Percentiles rank a stretch among this genome's conserved stretches.
Conservation (phyloP, 192 early-diverging fungal genomes). For the Phycomyces nitens region DNA sequence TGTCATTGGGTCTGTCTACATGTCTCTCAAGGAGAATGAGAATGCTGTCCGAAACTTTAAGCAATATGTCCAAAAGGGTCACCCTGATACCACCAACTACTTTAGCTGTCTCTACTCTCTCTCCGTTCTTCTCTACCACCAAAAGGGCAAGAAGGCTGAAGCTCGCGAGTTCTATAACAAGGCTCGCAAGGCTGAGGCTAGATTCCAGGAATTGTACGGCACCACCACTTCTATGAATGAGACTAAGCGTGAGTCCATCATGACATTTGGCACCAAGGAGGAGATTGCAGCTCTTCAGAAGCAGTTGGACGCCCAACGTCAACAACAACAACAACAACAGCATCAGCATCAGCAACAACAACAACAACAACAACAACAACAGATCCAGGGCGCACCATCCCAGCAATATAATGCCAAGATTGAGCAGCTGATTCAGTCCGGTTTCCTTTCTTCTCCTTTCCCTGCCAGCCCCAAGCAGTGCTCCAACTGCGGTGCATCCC, state of each 20-base stretch:
- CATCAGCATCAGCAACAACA: too few species aligned
- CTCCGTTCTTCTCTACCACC: conserved; percentile 35
- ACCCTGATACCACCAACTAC: conserved; percentile 51
- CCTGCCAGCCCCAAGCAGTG: conserved; percentile 41
- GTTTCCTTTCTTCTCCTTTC: conserved; percentile 41
- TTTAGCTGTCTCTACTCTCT: conserved; percentile 51
- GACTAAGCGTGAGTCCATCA: conserved; percentile 45
- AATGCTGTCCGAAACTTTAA: conserved; percentile 51
- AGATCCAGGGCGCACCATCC: conserved; percentile 13
- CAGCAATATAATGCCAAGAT: conserved; percentile 28
- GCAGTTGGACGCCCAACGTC: too few species aligned
- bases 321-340: too few species aligned
- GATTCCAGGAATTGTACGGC: conserved; percentile 54
- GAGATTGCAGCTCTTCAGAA: too few species aligned
- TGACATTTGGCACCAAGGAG: conserved; percentile 23
- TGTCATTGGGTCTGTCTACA: conserved; percentile 35
- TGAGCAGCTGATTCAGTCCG: conserved; percentile 35
- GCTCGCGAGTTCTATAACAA: conserved; percentile 45
- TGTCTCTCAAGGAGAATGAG: conserved; percentile 37
- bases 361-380: conserved; percentile 13
- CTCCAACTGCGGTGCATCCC: conserved; percentile 41
- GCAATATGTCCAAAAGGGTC: conserved; percentile 43
- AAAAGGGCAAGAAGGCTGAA: conserved; percentile 41
- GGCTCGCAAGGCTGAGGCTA: conserved; percentile 50
- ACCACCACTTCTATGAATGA: conserved; percentile 44